These are phyloP conservation scores for Olyra latifolia DNA, from an alignment of 176 grass and related monocot species.

Conservation along the genomic window DNA sequence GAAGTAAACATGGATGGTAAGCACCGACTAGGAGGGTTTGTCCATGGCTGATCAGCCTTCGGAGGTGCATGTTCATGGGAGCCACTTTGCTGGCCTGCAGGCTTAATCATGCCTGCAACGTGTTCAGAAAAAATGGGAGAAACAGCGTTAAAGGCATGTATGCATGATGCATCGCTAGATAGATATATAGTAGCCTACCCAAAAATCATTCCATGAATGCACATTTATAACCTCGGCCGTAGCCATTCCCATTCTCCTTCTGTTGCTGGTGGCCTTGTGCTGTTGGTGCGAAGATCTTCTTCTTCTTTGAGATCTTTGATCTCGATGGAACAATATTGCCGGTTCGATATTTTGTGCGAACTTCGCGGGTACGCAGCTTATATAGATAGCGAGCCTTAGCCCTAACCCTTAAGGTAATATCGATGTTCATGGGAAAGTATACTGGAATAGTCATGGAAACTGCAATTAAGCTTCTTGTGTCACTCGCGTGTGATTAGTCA, in stretches of 20 bases:
- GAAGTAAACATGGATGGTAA: background rate
- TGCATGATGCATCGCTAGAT: background rate
- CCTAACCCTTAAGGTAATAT: background rate
- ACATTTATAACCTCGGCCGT: background rate
- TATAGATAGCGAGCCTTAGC: background rate
- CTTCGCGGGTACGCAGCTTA: background rate
- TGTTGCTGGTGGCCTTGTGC: too few species aligned
- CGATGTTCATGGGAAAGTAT: background rate
- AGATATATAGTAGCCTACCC: background rate
- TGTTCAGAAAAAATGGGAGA: background rate
- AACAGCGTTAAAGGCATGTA: too few species aligned
- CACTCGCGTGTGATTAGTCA: background rate
- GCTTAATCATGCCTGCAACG: background rate
- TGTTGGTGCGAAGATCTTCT: too few species aligned
- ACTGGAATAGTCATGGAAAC: background rate
- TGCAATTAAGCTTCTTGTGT: background rate
- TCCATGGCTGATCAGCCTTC: background rate
- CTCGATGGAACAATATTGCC: background rate
- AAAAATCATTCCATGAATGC: background rate
- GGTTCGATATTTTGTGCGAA: background rate
- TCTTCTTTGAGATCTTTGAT: background rate
- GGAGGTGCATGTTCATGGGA: background rate
- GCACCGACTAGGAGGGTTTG: background rate
- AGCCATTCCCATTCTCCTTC: background rate
- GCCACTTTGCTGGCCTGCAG: too few species aligned